A percentile compares a stretch with the other conserved stretches of the same genome.
Conservation (phyloP, 441 rosid genomes). For the Brassica balearica region DNA sequence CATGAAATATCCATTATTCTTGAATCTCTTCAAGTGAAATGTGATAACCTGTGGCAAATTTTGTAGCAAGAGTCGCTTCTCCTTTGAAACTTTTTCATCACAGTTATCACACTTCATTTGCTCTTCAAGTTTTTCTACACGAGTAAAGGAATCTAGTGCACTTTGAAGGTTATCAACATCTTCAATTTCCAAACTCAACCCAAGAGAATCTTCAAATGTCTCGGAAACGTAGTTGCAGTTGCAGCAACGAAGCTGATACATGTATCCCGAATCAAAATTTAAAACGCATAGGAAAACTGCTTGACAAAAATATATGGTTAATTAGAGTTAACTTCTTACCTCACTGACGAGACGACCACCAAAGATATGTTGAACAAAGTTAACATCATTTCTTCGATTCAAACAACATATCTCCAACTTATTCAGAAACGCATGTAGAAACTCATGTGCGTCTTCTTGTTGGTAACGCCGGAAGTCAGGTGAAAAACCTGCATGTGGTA, state of each 20-base stretch:
- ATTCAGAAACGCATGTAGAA: constrained; percentile 71
- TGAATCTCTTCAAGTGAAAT: constrained; percentile 89
- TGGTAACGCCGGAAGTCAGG: constrained; percentile 59
- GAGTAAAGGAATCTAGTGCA: constrained; percentile 77
- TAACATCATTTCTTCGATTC: constrained; percentile 43
- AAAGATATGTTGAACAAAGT: constrained; percentile 64
- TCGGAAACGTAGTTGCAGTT: constrained; percentile 62
- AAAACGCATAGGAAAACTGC: background rate
- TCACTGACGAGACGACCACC: constrained; percentile 77
- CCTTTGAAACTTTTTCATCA: background rate
- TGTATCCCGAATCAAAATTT: background rate
- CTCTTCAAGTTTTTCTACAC: constrained; percentile 79
- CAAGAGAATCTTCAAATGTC: constrained; percentile 64
- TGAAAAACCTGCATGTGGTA: constrained; percentile 55
- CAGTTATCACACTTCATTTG: constrained; percentile 51
- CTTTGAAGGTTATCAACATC: constrained; percentile 55
- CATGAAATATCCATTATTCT: constrained; percentile 60
- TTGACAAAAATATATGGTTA: background rate
- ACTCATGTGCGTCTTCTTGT: constrained; percentile 95
- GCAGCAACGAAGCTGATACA: constrained; percentile 71
- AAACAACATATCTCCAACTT: constrained; percentile 70
- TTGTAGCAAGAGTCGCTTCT: background rate
- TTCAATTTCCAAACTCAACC: constrained; percentile 82
- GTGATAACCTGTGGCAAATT: constrained; percentile 34
- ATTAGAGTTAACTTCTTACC: constrained; percentile 34